Evolutionary conservation across 495 filamentous ascomycete species (phyloP).

Genomic region (Rusavskia elegans): DNA sequence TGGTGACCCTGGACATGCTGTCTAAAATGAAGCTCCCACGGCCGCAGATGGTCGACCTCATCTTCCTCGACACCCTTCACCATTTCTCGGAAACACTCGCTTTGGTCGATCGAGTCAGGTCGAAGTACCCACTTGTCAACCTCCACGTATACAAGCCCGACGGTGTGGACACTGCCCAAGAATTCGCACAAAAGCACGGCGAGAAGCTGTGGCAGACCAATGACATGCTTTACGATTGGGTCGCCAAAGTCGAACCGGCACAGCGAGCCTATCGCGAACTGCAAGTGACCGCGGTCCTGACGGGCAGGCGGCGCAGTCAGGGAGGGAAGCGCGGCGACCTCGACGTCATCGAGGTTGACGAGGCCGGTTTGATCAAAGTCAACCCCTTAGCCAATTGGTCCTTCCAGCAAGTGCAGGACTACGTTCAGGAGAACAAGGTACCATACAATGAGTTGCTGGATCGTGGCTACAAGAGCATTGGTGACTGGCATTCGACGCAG

Average conservation of each 20-base stretch:
- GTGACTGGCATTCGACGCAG: conserved; percentile 93
- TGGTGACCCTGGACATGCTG: conserved; percentile 90
- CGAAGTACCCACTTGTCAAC: conserved; percentile 57
- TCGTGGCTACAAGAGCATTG: conserved; percentile 87
- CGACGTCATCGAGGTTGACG: conserved; percentile 81
- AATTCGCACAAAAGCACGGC: conserved; percentile 73
- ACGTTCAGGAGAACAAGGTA: conserved; percentile 70
- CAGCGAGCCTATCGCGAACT: conserved; percentile 83
- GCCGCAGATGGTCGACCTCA: conserved; percentile 59
- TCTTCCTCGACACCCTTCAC: conserved; percentile 94
- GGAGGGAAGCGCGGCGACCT: conserved; percentile 84
- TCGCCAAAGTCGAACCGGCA: conserved; percentile 93
- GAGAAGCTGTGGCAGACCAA: conserved; percentile 72
- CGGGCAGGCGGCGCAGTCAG: conserved; percentile 84
- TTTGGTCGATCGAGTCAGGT: conserved; percentile 63
- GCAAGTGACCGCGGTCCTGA: conserved; percentile 80
- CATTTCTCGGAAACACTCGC: conserved; percentile 84
- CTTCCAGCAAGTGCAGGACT: conserved; percentile 76
- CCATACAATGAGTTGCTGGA: conserved; percentile 90
- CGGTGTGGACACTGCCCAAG: conserved; percentile 45
- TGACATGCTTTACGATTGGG: conserved; percentile 84
- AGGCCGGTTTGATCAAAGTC: conserved; percentile 87
- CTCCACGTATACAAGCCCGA: conserved; percentile 83
- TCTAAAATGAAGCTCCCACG: conserved; percentile 63
- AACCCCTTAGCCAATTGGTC: conserved; percentile 97